A percentile compares a stretch with the other conserved stretches of the same genome.
phyloP scores from a whole-genome alignment of 2,329 filamentous ascomycete genomes.

The Arthrobotrys musiformis region DNA sequence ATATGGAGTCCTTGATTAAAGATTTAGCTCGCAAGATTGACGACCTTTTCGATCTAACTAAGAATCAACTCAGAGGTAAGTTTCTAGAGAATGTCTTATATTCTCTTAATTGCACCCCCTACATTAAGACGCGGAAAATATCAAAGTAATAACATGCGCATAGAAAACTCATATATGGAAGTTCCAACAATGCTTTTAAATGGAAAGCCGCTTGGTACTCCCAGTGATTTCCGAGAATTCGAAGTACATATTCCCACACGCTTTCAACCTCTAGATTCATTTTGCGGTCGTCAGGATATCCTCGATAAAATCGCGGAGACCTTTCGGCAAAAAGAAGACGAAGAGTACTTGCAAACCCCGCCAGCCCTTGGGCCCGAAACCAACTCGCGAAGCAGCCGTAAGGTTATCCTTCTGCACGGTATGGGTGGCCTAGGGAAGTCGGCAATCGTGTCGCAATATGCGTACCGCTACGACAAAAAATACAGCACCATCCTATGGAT shows the following conservation, averaged over 20 bases:
- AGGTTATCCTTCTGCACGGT: constrained; percentile 39
- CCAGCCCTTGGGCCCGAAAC: neutral
- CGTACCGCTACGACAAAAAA: constrained; percentile 35
- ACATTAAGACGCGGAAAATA: too few relatives aligned
- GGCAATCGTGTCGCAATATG: constrained; percentile 54
- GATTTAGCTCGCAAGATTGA: neutral
- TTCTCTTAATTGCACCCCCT: too few relatives aligned
- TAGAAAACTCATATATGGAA: too few relatives aligned
- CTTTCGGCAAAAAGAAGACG: neutral
- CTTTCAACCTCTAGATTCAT: constrained; percentile 37
- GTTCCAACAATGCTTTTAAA: too few relatives aligned
- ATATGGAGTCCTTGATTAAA: neutral
- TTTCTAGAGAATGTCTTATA: neutral
- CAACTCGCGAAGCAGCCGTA: neutral
- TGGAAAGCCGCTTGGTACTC: too few relatives aligned
- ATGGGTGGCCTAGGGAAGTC: constrained; percentile 55
- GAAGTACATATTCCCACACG: constrained; percentile 28
- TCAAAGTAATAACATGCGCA: too few relatives aligned
- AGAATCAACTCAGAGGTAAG: neutral
- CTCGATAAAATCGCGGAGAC: constrained; percentile 44
- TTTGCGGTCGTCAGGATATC: constrained; percentile 54
- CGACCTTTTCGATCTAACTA: neutral
- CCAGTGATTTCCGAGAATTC: neutral
- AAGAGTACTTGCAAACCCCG: neutral
- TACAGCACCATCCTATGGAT: constrained; percentile 52